A percentile compares a stretch with the other conserved stretches of the same genome.
phyloP scores from a whole-genome alignment of 495 filamentous ascomycete species.

The Penicillium daleae region DNA sequence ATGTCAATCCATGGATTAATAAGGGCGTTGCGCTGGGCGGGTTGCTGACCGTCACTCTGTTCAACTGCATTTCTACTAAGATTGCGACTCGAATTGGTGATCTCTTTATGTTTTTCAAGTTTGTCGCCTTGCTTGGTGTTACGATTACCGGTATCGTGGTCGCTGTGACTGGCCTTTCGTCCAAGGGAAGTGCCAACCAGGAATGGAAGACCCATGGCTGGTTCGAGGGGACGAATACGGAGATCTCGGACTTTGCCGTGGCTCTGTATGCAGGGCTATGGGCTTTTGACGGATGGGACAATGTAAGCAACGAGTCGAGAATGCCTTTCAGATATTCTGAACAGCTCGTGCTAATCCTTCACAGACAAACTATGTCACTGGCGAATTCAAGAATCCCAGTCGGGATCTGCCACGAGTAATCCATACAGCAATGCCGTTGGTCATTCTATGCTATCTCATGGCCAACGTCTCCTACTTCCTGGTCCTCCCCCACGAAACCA shows the following conservation, averaged over 20 bases:
- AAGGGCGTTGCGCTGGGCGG: conserved; percentile 84
- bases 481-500: conserved; percentile 78
- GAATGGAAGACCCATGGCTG: conserved; percentile 89
- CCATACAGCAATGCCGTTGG: conserved; percentile 94
- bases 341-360: neutral
- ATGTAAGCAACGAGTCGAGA: conserved; percentile 61
- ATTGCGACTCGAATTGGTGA: conserved; percentile 85
- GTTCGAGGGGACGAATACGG: conserved; percentile 85
- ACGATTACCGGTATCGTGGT: conserved; percentile 90
- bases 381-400: conserved; percentile 89
- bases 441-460: conserved; percentile 86
- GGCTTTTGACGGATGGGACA: conserved; percentile 99
- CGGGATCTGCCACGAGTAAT: conserved; percentile 94
- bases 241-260: conserved; percentile 82
- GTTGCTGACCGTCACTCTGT: conserved; percentile 71
- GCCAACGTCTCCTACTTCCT: conserved; percentile 94
- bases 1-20: conserved; percentile 81
- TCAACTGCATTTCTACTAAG: conserved; percentile 91
- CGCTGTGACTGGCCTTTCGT: conserved; percentile 80
- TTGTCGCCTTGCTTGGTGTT: conserved; percentile 83
- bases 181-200: conserved; percentile 69
- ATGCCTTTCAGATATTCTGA: neutral
- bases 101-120: conserved; percentile 95
- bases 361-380: conserved; percentile 91
- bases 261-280: conserved; percentile 94